These are phyloP conservation scores for Trypethelium eluteriae DNA, from an alignment of 495 filamentous ascomycete species.

Conservation along the genomic window DNA sequence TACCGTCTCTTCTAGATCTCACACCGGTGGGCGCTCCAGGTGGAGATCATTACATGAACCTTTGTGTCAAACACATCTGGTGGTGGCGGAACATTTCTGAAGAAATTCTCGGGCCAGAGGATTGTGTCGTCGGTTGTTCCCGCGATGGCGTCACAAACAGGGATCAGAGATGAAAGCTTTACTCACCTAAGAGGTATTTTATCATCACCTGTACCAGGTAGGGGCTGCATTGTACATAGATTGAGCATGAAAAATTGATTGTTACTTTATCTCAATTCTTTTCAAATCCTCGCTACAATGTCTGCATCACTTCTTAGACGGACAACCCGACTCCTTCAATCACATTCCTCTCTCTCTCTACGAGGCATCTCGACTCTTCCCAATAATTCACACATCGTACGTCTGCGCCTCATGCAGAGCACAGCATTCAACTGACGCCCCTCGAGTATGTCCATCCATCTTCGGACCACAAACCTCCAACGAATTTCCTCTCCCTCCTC, in stretches of 20 bases:
- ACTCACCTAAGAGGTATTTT: too few relatives aligned
- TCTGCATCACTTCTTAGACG: not conserved
- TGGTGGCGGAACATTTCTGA: not conserved
- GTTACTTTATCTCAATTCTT: not conserved
- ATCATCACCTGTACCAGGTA: too few relatives aligned
- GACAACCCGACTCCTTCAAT: not conserved
- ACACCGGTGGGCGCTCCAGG: too few relatives aligned
- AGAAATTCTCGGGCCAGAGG: not conserved
- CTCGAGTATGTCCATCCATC: slow-evolving; percentile 66
- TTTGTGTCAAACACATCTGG: not conserved
- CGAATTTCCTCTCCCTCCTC: slow-evolving; percentile 64
- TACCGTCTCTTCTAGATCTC: too few relatives aligned
- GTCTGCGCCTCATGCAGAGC: slow-evolving; percentile 14
- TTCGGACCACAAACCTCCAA: slow-evolving; percentile 35
- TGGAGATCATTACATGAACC: too few relatives aligned
- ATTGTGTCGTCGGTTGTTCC: not conserved
- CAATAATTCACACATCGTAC: slow-evolving; percentile 35
- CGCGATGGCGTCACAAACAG: not conserved
- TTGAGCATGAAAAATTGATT: not conserved
- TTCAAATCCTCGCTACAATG: not conserved
- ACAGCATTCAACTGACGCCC: slow-evolving; percentile 23
- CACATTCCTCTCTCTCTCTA: not conserved
- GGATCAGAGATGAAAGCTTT: too few relatives aligned
- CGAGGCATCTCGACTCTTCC: slow-evolving; percentile 21
- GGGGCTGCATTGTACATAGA: not conserved